Base-by-base conservation (phyloP, 306 rosid species). In the Ammopiptanthus mongolicus region DNA sequence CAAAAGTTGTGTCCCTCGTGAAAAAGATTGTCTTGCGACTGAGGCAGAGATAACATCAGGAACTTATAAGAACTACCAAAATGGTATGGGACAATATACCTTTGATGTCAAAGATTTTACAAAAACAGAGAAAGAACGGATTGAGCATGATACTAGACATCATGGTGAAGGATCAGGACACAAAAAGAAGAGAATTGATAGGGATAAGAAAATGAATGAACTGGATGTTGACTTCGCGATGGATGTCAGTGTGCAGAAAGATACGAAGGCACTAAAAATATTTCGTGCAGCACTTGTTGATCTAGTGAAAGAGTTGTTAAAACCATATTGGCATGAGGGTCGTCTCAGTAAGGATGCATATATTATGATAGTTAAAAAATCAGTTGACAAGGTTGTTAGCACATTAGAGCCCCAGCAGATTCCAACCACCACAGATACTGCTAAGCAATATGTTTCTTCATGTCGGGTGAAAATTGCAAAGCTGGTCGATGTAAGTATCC, bases 301-400 rank as follows among this genome's bases (percentile, higher is more conserved):
- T 42, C 77, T 82, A 47, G 99, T 87, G 65, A 95, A 92, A 84
- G 97, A 90, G 67, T 84, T 92, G 83, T 77, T 95, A 83, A 95
- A 87, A 89, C 97, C 99, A 63, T 83, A 75, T 74, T 95, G 99
- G 99, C 93, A 83, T 31, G 97, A 89, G 56, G 97, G 96, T 50
- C 83, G 71, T 81, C 88, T 95, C 58, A 87, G 87, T 84, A 92
- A 89, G 88, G 99, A 88, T 76, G 87, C 86, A 37, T 96, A 95
- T 83, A 87, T 85, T 80, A 28, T 74, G 74, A 87, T 95, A 61
- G 97, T 95, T 36, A 95, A 83, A 81, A 95, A 89, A 78, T 85
- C 93, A 36, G 92, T 90, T 50, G 97, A 95, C 78, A 88, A 95
- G 91, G 86, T 95, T 73, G 69, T 95, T 74, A 85, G 87, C 84